phyloP scores from a whole-genome alignment of 768 basidiomycete species.

The Pleurotus salmoneostramineus region DNA sequence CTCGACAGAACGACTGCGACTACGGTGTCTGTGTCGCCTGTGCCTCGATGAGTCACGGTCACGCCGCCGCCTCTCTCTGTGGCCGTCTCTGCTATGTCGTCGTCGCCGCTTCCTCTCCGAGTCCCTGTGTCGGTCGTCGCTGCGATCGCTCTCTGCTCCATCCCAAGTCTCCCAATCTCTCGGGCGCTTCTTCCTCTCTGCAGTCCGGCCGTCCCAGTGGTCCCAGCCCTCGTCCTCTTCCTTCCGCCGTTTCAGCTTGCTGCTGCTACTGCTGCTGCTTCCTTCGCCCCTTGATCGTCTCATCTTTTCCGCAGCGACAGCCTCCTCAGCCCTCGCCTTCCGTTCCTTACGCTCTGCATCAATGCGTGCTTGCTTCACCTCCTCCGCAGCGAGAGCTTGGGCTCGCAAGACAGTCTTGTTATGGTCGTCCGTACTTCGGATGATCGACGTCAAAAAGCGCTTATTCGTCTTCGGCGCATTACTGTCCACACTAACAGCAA shows the following conservation, averaged over 20 bases:
- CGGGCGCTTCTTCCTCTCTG: slow-evolving; percentile 39
- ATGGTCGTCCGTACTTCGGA: slow-evolving; percentile 93
- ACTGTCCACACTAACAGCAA: slow-evolving; percentile 48
- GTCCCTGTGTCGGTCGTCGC: slow-evolving; percentile 24
- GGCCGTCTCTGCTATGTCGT: slow-evolving; percentile 18
- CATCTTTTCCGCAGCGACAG: slow-evolving; percentile 61
- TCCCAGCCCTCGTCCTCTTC: slow-evolving; percentile 42
- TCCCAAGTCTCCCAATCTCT: slow-evolving; percentile 51
- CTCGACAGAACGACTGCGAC: slow-evolving; percentile 17
- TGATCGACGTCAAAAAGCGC: slow-evolving; percentile 80
- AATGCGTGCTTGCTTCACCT: slow-evolving; percentile 64
- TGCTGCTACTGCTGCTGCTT: slow-evolving; percentile 23
- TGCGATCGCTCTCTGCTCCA: slow-evolving; percentile 18
- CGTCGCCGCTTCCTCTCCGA: slow-evolving; percentile 17
- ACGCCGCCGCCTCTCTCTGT: slow-evolving; percentile 4
- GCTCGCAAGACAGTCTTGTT: slow-evolving; percentile 80
- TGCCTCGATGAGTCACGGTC: slow-evolving; percentile 20
- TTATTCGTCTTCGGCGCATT: slow-evolving; percentile 80
- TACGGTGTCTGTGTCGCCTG: slow-evolving; percentile 14
- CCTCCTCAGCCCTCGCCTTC: slow-evolving; percentile 70
- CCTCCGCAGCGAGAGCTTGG: slow-evolving; percentile 69
- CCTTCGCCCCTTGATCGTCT: slow-evolving; percentile 24
- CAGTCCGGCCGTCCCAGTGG: slow-evolving; percentile 49
- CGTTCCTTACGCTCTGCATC: slow-evolving; percentile 63
- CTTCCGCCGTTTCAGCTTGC: background rate